A percentile compares a stretch with the other conserved stretches of the same genome.
Conservation (phyloP, 2,329 filamentous ascomycete species). For the Hypoxylon sp. region DNA sequence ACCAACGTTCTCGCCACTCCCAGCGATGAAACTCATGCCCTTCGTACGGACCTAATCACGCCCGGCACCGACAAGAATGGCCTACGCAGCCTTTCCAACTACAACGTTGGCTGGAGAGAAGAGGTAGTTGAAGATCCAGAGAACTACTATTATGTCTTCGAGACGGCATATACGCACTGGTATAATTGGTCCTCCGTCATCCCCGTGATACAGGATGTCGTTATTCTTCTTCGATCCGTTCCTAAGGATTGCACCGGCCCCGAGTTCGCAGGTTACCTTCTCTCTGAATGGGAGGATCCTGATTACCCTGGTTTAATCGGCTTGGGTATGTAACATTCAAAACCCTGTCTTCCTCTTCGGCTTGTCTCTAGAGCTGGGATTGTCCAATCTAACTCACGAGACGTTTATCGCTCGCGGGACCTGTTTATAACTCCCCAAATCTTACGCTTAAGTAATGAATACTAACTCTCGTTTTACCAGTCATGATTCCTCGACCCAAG, state of each 20-base stretch:
- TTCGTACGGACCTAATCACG: not conserved
- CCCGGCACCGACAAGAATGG: not conserved
- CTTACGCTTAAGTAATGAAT: not conserved
- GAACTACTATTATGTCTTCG: not conserved
- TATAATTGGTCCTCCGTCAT: not conserved
- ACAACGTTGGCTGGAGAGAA: not conserved
- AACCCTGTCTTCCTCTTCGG: not conserved
- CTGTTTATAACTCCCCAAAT: not conserved
- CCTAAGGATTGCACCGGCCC: not conserved
- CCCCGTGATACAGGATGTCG: not conserved
- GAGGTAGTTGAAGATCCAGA: not conserved
- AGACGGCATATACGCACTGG: not conserved
- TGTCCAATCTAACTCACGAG: not conserved
- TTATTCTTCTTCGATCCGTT: not conserved
- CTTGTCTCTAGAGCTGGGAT: not conserved
- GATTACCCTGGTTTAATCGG: not conserved
- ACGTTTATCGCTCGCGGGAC: not conserved
- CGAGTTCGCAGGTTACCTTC: not conserved
- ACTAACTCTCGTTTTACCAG: not conserved
- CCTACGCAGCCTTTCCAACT: not conserved
- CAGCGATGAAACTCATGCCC: not conserved
- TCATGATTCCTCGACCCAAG: not conserved
- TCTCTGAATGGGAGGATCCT: not conserved
- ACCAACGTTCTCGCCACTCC: not conserved
- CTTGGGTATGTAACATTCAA: not conserved